phyloP scores from a whole-genome alignment of 441 rosid species.

The Biscutella laevigata region DNA sequence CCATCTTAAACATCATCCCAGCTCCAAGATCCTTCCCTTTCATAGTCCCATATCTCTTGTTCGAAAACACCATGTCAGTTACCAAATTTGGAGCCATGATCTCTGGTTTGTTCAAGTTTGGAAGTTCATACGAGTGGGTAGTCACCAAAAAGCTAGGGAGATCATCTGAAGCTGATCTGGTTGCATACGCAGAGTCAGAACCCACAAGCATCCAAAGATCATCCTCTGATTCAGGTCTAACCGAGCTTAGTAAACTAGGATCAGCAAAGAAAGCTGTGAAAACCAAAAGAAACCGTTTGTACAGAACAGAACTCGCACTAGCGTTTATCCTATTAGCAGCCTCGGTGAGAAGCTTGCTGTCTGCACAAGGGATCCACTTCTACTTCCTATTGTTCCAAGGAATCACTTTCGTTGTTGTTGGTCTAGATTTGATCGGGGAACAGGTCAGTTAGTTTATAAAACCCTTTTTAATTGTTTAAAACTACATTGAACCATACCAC shows the following conservation, averaged over 20 bases:
- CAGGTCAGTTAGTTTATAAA: conserved; percentile 47
- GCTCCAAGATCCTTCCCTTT: conserved; percentile 82
- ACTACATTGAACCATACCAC: not conserved
- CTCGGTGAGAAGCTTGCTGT: conserved; percentile 65
- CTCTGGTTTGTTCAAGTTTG: conserved; percentile 68
- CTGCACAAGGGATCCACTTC: conserved; percentile 89
- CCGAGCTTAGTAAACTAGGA: conserved; percentile 55
- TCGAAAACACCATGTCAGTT: conserved; percentile 92
- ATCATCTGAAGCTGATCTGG: conserved; percentile 82
- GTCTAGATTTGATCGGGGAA: conserved; percentile 89
- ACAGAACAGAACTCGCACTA: conserved; percentile 73
- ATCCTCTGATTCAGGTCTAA: conserved; percentile 66
- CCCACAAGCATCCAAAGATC: conserved; percentile 39
- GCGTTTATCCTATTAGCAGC: conserved; percentile 72
- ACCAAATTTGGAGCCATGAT: conserved; percentile 95
- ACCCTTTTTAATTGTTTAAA: conserved; percentile 1
- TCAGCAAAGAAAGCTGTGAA: conserved; percentile 37
- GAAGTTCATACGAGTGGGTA: conserved; percentile 85
- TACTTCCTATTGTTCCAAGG: conserved; percentile 90
- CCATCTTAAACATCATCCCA: conserved; percentile 71
- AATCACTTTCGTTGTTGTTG: conserved; percentile 65
- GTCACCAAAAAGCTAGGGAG: conserved; percentile 86
- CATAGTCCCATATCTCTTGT: conserved; percentile 76
- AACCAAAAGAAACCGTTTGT: conserved; percentile 51
- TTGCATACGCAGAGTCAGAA: conserved; percentile 60